Conservation (phyloP, 2,329 filamentous ascomycete species). For the Fusarium sp. region DNA sequence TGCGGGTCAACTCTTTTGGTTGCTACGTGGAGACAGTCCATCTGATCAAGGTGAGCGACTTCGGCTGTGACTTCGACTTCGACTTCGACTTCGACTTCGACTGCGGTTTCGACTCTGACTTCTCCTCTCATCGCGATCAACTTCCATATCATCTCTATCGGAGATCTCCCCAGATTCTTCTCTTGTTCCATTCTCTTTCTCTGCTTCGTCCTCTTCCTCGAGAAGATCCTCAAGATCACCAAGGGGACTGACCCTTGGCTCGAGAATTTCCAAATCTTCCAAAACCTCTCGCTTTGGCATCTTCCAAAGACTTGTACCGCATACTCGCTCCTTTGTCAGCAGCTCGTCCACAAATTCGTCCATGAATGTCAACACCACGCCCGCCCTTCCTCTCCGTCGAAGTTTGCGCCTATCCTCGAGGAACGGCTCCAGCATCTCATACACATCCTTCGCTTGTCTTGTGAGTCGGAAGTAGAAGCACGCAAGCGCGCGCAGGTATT, state of each 20-base stretch:
- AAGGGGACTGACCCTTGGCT: constrained; percentile 84
- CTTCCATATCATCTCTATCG: constrained; percentile 52
- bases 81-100: constrained; percentile 15
- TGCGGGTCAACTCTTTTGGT: not conserved
- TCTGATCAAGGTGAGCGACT: constrained; percentile 44
- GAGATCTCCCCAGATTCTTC: constrained; percentile 55
- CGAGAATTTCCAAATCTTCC: constrained; percentile 89
- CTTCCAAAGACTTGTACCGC: constrained; percentile 92
- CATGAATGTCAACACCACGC: constrained; percentile 80
- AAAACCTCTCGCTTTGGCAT: constrained; percentile 82
- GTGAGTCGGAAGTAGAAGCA: constrained; percentile 95
- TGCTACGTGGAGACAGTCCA: not conserved
- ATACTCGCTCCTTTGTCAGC: constrained; percentile 87
- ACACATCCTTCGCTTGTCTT: constrained; percentile 83
- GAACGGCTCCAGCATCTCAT: constrained; percentile 81
- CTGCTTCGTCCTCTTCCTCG: constrained; percentile 65
- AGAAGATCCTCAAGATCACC: constrained; percentile 80
- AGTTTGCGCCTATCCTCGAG: constrained; percentile 86
- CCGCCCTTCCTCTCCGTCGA: constrained; percentile 77
- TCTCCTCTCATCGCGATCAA: constrained; percentile 48
- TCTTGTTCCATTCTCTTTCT: constrained; percentile 43
- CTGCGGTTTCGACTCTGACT: constrained; percentile 36
- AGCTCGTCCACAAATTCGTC: constrained; percentile 96
- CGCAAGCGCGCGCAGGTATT: constrained; percentile 89
- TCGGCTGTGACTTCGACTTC: constrained; percentile 9